Base-by-base conservation (phyloP, 2,329 filamentous ascomycete genomes). In the Verticillium isaacii region DNA sequence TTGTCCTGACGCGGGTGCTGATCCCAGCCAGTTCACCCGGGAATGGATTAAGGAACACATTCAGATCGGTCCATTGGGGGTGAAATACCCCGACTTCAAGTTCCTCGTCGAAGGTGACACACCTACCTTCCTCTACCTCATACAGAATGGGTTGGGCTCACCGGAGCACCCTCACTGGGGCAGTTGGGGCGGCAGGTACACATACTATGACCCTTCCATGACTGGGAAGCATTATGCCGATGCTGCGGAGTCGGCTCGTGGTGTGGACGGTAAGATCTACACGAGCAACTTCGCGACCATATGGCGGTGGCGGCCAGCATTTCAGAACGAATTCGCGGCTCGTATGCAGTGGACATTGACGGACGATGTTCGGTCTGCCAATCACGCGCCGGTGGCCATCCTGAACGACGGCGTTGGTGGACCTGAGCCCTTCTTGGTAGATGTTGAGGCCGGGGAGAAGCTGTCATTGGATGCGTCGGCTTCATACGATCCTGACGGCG, bases 21-120 rank as follows among this genome's bases (percentile, higher is more conserved):
- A 78, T 60, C 72, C 73, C 56, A 71, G 73, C 5, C 78, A 79
- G 56, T 73, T 85, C 23, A 77, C 77, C 9, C 77, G 79, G 59
- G 72, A 76, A 11, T 86, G 83, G 82, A 71, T 85, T 60, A 75
- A 77, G 41, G 70, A 80, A 52, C 75, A 85, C 64, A 81, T 86
- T 57, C 82, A 85, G 63, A 77, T 83, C 23, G 73, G 73, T 0
- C 69, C 72, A 7, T 66, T 85, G 2, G 81, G 80, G 1, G 62
- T 64, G 0, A 72, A 69, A 2, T 83, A 83, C 60, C 80, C 78
- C 0, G 70, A 83, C 61, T 77, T 77, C 56, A 67, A 77, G 5
- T 84, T 76, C 65, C 83, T 84, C 61, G 76, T 78, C 29, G 84
- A 87, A 67, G 79, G 80, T 25, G 80, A 82, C 61, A 80, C 78